Percentiles rank a stretch among this genome's conserved stretches.
These are phyloP conservation scores for Lagenidium giganteum DNA, from an alignment of 352 stramenopile genomes.

Conservation along the genomic window DNA sequence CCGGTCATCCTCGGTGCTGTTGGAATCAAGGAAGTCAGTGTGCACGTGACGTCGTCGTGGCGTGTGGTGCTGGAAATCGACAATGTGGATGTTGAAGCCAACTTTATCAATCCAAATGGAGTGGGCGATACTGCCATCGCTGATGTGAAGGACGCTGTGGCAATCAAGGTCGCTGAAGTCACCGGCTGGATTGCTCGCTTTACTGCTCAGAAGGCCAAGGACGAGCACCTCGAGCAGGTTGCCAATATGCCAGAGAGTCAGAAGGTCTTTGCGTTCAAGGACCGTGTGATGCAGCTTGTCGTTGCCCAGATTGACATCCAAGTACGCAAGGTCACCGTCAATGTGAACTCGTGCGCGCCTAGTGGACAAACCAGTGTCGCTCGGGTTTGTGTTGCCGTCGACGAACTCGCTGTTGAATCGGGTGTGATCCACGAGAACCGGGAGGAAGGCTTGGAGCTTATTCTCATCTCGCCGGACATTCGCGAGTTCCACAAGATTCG, in stretches of 20 bases:
- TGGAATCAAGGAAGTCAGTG: conserved; percentile 14
- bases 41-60: conserved; percentile 17
- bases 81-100: conserved; percentile 13
- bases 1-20: conserved; percentile 13
- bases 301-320: conserved; percentile 23
- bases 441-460: conserved; percentile 15
- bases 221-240: conserved; percentile 6
- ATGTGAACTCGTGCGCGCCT: conserved; percentile 7
- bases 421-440: conserved; percentile 16
- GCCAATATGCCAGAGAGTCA: conserved; percentile 8
- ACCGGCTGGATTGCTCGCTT: conserved; percentile 15
- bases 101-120: conserved; percentile 14
- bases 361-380: conserved; percentile 3
- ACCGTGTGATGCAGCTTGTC: conserved; percentile 23
- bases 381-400: conserved; percentile 8
- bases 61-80: conserved; percentile 21
- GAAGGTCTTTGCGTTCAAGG: conserved; percentile 18
- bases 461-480: conserved; percentile 17
- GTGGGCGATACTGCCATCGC: conserved; percentile 6
- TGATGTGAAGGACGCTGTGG: conserved; percentile 16
- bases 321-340: conserved; percentile 13
- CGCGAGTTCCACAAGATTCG: conserved; percentile 17
- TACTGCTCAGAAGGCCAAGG: conserved; percentile 15
- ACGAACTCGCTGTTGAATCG: conserved; percentile 15
- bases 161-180: conserved; percentile 17